Evolutionary conservation across 306 rosid species (phyloP).

Genomic region (Prunus armeniaca): DNA sequence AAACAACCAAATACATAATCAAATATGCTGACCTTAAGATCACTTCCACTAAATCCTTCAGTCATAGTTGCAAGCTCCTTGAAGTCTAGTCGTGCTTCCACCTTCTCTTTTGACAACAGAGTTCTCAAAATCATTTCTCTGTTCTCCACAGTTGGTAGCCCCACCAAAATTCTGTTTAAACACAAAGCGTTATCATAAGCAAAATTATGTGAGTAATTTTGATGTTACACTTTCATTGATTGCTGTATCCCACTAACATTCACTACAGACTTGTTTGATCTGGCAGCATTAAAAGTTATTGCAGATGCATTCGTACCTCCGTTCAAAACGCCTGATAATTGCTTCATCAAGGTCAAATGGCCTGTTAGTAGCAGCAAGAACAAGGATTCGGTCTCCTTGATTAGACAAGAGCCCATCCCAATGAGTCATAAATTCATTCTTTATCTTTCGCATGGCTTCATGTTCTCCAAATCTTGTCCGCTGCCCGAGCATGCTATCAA

Average conservation of each 20-base stretch:
- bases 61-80: constrained; percentile 79
- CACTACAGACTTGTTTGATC: background rate
- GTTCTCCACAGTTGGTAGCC: constrained; percentile 79
- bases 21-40: constrained; percentile 60
- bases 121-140: constrained; percentile 84
- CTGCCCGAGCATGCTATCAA: constrained; percentile 99
- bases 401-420: constrained; percentile 94
- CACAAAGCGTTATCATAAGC: background rate
- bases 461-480: constrained; percentile 92
- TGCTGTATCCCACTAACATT: background rate
- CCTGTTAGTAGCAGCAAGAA: constrained; percentile 96
- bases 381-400: constrained; percentile 78
- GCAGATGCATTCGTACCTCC: constrained; percentile 51
- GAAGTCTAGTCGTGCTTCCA: constrained; percentile 53
- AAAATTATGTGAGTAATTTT: background rate
- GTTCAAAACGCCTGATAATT: constrained; percentile 86
- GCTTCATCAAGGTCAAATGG: constrained; percentile 99
- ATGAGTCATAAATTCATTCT: constrained; percentile 90
- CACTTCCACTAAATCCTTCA: constrained; percentile 95
- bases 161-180: constrained; percentile 82
- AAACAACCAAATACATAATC: background rate
- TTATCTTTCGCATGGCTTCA: constrained; percentile 97
- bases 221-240: background rate
- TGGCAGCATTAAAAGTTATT: background rate
- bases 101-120: constrained; percentile 67